A percentile compares a stretch with the other conserved stretches of the same genome.
phyloP scores from a whole-genome alignment of 495 filamentous ascomycete species.

The Penicillium bialowiezense region DNA sequence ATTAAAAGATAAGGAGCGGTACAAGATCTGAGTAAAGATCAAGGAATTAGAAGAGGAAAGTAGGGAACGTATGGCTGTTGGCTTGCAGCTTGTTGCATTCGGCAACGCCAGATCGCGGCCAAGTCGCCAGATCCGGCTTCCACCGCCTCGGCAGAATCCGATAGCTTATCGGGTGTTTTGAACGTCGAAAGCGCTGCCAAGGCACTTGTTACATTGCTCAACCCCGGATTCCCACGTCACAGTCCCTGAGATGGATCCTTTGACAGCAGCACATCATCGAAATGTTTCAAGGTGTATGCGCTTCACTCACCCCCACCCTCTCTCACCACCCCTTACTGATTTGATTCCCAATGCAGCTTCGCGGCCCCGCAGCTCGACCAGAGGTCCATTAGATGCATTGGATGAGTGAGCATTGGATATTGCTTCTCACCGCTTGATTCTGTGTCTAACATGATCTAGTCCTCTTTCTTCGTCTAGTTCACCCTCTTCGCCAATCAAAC shows the following conservation, averaged over 20 bases:
- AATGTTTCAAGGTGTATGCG: slow-evolving; percentile 42
- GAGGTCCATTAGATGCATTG: slow-evolving; percentile 47
- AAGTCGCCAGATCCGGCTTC: slow-evolving; percentile 27
- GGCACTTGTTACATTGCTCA: no score
- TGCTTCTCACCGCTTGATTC: neutral
- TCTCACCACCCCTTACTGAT: slow-evolving; percentile 18
- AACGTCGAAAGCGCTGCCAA: no score
- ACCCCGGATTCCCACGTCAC: neutral
- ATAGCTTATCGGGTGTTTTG: slow-evolving; percentile 24
- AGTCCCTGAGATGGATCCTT: slow-evolving; percentile 25
- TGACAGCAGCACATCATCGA: slow-evolving; percentile 26
- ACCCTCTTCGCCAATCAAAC: slow-evolving; percentile 12
- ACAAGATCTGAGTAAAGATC: slow-evolving; percentile 1
- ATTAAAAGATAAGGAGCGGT: slow-evolving; percentile 8
- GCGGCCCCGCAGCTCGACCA: slow-evolving; percentile 50
- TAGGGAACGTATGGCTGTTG: slow-evolving; percentile 30
- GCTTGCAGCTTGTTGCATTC: slow-evolving; percentile 24
- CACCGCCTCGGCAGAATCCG: slow-evolving; percentile 31
- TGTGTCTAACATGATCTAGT: slow-evolving; percentile 24
- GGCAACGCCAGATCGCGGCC: slow-evolving; percentile 20
- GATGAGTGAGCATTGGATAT: slow-evolving; percentile 41
- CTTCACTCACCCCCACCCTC: neutral
- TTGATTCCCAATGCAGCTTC: slow-evolving; percentile 29
- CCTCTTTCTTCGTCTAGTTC: slow-evolving; percentile 17
- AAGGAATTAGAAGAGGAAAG: slow-evolving; percentile 9